A percentile compares a stretch with the other conserved stretches of the same genome.
phyloP scores from a whole-genome alignment of 352 stramenopile species.

The Pythium rishiriense region DNA sequence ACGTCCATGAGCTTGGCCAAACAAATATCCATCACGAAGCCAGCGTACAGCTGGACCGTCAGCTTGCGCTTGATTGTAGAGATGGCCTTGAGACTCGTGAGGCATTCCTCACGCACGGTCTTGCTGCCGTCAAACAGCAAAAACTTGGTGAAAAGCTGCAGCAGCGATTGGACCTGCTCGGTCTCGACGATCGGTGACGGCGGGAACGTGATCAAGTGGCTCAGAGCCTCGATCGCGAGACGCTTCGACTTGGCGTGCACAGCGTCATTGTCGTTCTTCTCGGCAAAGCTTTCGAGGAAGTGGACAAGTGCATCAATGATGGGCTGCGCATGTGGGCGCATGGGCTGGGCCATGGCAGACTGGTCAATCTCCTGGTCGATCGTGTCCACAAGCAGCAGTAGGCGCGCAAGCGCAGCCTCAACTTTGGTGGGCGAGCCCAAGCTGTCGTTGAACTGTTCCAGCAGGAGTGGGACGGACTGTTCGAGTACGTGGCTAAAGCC shows the following conservation, averaged over 20 bases:
- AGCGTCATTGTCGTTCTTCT: constrained; percentile 25
- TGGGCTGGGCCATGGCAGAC: constrained; percentile 63
- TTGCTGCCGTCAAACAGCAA: constrained; percentile 59
- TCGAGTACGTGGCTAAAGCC: constrained; percentile 76
- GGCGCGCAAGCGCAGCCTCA: constrained; percentile 63
- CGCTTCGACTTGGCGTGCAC: constrained; percentile 54
- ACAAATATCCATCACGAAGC: constrained; percentile 74
- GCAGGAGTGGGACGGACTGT: constrained; percentile 55
- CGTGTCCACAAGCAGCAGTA: constrained; percentile 75
- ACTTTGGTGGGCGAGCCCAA: constrained; percentile 54
- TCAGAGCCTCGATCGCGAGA: constrained; percentile 64
- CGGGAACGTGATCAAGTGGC: constrained; percentile 76
- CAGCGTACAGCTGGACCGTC: constrained; percentile 59
- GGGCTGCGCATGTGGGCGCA: constrained; percentile 61
- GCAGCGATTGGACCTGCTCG: constrained; percentile 59
- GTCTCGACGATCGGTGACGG: constrained; percentile 74
- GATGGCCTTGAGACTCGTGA: constrained; percentile 68
- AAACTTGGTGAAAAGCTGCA: constrained; percentile 75
- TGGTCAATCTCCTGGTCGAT: constrained; percentile 86
- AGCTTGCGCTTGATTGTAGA: constrained; percentile 65
- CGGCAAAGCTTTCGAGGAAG: constrained; percentile 41
- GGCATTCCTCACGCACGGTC: constrained; percentile 68
- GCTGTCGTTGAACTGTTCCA: constrained; percentile 61
- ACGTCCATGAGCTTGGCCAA: constrained; percentile 73
- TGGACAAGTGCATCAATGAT: constrained; percentile 61